Evolutionary conservation across 2,329 filamentous ascomycete genomes (phyloP).

Genomic region (Diplodia intermedia): DNA sequence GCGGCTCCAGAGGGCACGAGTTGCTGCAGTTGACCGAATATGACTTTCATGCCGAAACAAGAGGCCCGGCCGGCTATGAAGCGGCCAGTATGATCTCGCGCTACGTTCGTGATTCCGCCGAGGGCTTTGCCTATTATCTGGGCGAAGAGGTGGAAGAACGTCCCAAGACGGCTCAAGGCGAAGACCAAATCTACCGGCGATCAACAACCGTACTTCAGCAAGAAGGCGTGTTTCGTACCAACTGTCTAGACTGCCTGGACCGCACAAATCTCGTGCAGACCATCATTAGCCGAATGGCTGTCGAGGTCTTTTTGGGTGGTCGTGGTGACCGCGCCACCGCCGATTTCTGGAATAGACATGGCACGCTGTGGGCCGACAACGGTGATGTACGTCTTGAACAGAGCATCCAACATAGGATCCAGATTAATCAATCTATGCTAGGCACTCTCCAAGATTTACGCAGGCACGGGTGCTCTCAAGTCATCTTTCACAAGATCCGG

Average conservation of each 20-base stretch:
- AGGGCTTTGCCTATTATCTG: constrained; percentile 91
- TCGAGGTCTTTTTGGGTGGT: constrained; percentile 82
- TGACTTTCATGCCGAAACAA: constrained; percentile 95
- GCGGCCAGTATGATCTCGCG: constrained; percentile 83
- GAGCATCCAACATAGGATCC: not conserved
- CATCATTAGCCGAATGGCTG: constrained; percentile 90
- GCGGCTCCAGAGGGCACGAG: constrained; percentile 67
- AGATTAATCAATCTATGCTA: not conserved
- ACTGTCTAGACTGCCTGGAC: constrained; percentile 95
- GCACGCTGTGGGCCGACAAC: constrained; percentile 95
- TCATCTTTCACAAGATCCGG: constrained; percentile 92
- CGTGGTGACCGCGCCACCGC: constrained; percentile 70
- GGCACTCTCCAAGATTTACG: constrained; percentile 88
- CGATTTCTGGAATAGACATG: constrained; percentile 92
- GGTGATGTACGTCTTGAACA: constrained; percentile 67
- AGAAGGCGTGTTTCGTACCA: constrained; percentile 93
- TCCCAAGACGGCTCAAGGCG: constrained; percentile 50
- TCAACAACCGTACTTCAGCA: constrained; percentile 81
- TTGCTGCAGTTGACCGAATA: constrained; percentile 85
- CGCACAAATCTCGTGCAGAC: constrained; percentile 96
- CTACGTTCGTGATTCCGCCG: constrained; percentile 78
- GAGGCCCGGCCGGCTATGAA: constrained; percentile 84
- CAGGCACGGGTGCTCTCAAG: constrained; percentile 93
- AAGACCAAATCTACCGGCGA: constrained; percentile 46
- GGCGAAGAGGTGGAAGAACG: constrained; percentile 72